Evolutionary conservation across 345 rosid species (phyloP).

Genomic region (Chamaenerion angustifolium): DNA sequence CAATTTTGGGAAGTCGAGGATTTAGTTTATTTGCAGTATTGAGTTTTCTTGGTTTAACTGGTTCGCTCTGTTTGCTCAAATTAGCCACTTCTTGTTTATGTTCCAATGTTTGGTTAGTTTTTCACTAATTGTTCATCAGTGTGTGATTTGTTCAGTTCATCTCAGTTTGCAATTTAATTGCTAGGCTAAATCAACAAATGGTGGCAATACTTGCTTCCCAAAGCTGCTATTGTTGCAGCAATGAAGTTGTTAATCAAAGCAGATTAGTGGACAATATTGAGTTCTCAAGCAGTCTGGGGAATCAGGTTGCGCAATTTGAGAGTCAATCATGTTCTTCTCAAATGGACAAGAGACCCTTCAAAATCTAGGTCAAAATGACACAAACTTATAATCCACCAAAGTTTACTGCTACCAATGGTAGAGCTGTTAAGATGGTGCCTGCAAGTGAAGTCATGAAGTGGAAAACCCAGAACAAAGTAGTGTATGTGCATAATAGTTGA

Average conservation of each 20-base stretch:
- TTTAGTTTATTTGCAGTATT: no score
- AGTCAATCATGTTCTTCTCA: slow-evolving; percentile 12
- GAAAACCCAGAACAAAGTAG: slow-evolving; percentile 25
- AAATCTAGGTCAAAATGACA: slow-evolving; percentile 39
- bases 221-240: slow-evolving; percentile 33
- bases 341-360: slow-evolving; percentile 11
- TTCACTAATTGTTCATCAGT: no score
- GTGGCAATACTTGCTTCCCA: slow-evolving; percentile 68
- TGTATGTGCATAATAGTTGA: slow-evolving; percentile 46
- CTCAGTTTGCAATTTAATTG: background rate
- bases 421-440: slow-evolving; percentile 70
- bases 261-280: slow-evolving; percentile 32
- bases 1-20: no score
- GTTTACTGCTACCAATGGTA: slow-evolving; percentile 31
- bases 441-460: slow-evolving; percentile 47
- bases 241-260: slow-evolving; percentile 21
- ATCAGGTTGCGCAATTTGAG: slow-evolving; percentile 21
- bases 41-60: no score
- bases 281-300: slow-evolving; percentile 34
- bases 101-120: no score
- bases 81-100: no score
- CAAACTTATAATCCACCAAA: slow-evolving; percentile 41
- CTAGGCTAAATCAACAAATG: slow-evolving; percentile 24
- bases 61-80: no score
- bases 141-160: background rate